phyloP scores from a whole-genome alignment of 2,329 filamentous ascomycete species.

The Fusarium poae region DNA sequence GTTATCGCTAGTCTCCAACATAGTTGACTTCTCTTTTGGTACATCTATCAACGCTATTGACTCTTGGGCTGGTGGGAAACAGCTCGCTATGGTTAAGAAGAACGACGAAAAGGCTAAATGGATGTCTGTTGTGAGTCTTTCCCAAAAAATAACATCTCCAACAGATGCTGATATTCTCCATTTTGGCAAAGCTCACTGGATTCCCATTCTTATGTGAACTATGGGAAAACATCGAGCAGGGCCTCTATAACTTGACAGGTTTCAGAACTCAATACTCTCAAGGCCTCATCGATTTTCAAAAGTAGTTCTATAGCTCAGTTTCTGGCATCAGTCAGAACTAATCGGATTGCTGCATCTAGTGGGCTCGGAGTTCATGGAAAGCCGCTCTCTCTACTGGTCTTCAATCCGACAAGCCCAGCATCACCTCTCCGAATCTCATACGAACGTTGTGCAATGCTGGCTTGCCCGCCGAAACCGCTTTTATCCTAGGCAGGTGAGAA shows the following conservation, averaged over 20 bases:
- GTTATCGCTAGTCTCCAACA: background rate
- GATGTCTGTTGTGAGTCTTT: slow-evolving; percentile 46
- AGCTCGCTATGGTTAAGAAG: slow-evolving; percentile 45
- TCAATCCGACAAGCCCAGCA: background rate
- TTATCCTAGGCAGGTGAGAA: slow-evolving; percentile 51
- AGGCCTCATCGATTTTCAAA: background rate
- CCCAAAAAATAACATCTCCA: background rate
- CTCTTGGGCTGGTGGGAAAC: slow-evolving; percentile 41
- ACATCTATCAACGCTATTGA: slow-evolving; percentile 41
- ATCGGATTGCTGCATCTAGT: background rate
- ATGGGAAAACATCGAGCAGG: background rate
- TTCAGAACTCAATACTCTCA: background rate
- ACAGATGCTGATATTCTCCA: background rate
- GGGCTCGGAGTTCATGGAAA: slow-evolving; percentile 1
- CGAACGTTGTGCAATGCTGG: slow-evolving; percentile 38
- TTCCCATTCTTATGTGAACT: background rate
- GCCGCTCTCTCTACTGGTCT: background rate
- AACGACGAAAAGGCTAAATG: slow-evolving; percentile 50
- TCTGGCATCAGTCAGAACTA: background rate
- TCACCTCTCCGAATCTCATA: slow-evolving; percentile 38
- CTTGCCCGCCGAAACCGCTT: slow-evolving; percentile 42
- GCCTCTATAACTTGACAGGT: background rate
- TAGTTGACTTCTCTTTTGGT: slow-evolving; percentile 49
- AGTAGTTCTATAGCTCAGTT: background rate
- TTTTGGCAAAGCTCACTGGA: background rate